These are phyloP conservation scores for Cadophora luteo-olivacea DNA, from an alignment of 2,329 filamentous ascomycete species.

Conservation along the genomic window DNA sequence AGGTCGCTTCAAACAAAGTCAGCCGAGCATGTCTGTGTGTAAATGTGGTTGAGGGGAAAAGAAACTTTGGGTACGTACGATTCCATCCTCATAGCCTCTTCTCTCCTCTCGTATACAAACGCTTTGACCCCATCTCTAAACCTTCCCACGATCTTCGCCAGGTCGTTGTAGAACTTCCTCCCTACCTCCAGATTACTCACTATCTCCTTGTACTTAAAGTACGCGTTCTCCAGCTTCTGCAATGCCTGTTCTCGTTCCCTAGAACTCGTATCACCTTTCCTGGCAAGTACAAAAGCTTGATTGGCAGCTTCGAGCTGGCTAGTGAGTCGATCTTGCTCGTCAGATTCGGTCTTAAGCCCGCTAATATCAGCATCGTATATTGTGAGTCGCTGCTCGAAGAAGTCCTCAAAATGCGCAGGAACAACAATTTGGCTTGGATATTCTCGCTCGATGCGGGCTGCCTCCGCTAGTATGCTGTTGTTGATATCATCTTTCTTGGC, in stretches of 20 bases:
- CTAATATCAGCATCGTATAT: conserved; percentile 82
- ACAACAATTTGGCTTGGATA: conserved; percentile 86
- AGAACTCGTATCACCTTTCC: conserved; percentile 62
- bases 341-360: conserved; percentile 71
- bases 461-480: conserved; percentile 80
- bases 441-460: conserved; percentile 82
- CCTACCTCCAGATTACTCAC: conserved; percentile 90
- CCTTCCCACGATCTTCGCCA: conserved; percentile 83
- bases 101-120: conserved; percentile 81
- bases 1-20: conserved; percentile 40
- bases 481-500: conserved; percentile 89
- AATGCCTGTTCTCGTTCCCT: conserved; percentile 84
- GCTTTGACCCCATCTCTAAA: conserved; percentile 82
- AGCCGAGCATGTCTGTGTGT: neutral
- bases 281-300: conserved; percentile 75
- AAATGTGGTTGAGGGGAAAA: neutral
- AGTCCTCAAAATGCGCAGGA: conserved; percentile 87
- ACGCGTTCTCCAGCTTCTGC: conserved; percentile 88
- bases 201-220: conserved; percentile 96
- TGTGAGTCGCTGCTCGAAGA: conserved; percentile 84
- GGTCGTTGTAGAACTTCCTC: conserved; percentile 95
- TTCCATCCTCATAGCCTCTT: conserved; percentile 81
- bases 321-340: conserved; percentile 77
- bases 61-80: conserved; percentile 57
- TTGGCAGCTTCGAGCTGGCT: conserved; percentile 77